phyloP scores from a whole-genome alignment of 495 filamentous ascomycete genomes.

The Penicillium soppii region DNA sequence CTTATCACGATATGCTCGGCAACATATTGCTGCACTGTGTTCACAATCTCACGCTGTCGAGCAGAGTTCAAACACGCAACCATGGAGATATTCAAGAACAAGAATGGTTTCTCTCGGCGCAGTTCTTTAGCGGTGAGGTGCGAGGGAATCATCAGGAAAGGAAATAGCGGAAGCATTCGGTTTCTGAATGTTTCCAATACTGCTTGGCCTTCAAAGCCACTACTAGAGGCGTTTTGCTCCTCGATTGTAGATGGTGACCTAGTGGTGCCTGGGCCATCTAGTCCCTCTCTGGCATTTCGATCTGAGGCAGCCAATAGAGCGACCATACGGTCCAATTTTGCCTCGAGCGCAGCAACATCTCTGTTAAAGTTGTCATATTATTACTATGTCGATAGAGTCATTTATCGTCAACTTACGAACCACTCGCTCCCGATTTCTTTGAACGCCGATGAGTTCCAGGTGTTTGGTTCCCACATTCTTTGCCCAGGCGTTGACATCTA shows the following conservation, averaged over 20 bases:
- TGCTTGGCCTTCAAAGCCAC: slow-evolving; percentile 7
- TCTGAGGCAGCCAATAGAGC: slow-evolving; percentile 21
- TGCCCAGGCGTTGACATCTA: slow-evolving; percentile 25
- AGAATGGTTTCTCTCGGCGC: slow-evolving; percentile 33
- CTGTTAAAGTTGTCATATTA: slow-evolving; percentile 4
- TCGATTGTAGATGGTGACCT: not conserved
- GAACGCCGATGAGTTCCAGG: slow-evolving; percentile 23
- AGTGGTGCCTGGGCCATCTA: slow-evolving; percentile 3
- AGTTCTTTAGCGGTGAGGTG: slow-evolving; percentile 25
- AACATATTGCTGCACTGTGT: slow-evolving; percentile 22
- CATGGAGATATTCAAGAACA: slow-evolving; percentile 37
- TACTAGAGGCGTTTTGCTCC: not conserved
- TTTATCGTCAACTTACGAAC: slow-evolving; percentile 6
- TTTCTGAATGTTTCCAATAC: slow-evolving; percentile 14
- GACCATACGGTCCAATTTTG: slow-evolving; percentile 26
- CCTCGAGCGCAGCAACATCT: slow-evolving; percentile 19
- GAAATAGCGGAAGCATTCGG: slow-evolving; percentile 31
- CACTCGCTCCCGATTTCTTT: slow-evolving; percentile 1
- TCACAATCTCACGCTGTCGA: slow-evolving; percentile 22
- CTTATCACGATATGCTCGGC: slow-evolving; percentile 32
- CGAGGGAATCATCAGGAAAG: slow-evolving; percentile 33
- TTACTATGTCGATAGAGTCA: not conserved
- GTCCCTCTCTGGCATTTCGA: not conserved
- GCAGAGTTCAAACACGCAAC: slow-evolving; percentile 26
- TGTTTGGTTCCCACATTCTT: slow-evolving; percentile 22